A percentile compares a stretch with the other conserved stretches of the same genome.
Conservation (phyloP, 805 yeast species). For the Pichia phayaonensis region DNA sequence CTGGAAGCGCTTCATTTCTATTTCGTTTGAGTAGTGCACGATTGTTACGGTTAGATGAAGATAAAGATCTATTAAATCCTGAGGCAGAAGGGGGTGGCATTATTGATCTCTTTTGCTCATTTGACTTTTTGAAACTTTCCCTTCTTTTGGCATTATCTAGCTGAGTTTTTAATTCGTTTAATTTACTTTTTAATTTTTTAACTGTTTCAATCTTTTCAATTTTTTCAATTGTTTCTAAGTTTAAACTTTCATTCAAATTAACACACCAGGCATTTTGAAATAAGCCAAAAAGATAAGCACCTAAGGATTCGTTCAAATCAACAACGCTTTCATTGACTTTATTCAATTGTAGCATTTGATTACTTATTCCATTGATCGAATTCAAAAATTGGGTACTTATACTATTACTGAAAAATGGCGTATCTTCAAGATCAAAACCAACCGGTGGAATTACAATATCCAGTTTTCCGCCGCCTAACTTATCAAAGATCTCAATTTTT, state of each 20-base stretch:
- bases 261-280: conserved; percentile 86
- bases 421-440: conserved; percentile 9
- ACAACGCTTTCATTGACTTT: conserved; percentile 54
- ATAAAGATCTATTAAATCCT: background rate
- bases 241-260: conserved; percentile 42
- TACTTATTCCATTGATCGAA: conserved; percentile 33
- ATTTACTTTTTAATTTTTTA: conserved; percentile 11
- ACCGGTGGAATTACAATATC: conserved; percentile 2
- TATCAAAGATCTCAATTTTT: conserved; percentile 4
- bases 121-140: conserved; percentile 3
- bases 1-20: background rate
- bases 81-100: conserved; percentile 22
- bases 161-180: conserved; percentile 6
- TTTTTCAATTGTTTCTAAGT: conserved; percentile 17
- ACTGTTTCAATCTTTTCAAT: conserved; percentile 16
- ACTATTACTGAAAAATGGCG: conserved; percentile 18
- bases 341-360: conserved; percentile 49
- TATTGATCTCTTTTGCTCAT: background rate
- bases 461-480: background rate
- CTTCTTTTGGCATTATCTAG: conserved; percentile 10
- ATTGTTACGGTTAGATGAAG: background rate
- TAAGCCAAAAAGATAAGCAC: conserved; percentile 65
- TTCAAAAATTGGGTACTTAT: conserved; percentile 16
- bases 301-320: conserved; percentile 69
- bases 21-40: background rate